A percentile compares a stretch with the other conserved stretches of the same genome.
These are phyloP conservation scores for Chlorella sorokiniana DNA, from an alignment of 139 green algal species.

Conservation along the genomic window DNA sequence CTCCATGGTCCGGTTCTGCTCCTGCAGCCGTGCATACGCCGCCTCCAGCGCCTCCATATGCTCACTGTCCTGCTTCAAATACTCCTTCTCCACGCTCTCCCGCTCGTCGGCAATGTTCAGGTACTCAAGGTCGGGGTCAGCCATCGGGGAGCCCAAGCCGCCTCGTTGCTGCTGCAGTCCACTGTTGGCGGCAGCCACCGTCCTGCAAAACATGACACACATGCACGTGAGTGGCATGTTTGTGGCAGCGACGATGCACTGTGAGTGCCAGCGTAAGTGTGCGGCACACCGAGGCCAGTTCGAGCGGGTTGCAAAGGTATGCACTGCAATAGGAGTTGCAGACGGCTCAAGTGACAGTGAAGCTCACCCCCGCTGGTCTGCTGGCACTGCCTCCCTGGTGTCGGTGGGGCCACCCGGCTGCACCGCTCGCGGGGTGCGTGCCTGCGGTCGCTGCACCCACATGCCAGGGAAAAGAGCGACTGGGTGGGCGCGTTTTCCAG, in stretches of 20 bases:
- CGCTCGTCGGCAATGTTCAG: conserved; percentile 20
- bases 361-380: neutral
- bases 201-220: no score
- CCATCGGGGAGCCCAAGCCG: neutral
- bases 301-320: no score
- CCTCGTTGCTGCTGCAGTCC: neutral
- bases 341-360: neutral
- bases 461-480: conserved; percentile 33
- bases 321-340: neutral
- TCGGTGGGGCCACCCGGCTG: no score
- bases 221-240: no score
- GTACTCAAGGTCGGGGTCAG: conserved; percentile 31
- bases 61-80: conserved; percentile 25
- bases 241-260: no score
- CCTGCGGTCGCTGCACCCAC: conserved; percentile 37
- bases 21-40: conserved; percentile 16
- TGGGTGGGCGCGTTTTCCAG: conserved; percentile 28
- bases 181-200: neutral
- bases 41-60: conserved; percentile 33
- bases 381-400: neutral
- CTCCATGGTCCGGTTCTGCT: conserved; percentile 31
- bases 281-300: no score
- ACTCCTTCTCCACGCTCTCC: conserved; percentile 18
- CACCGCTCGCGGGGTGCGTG: neutral
- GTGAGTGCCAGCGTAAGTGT: no score